Percentiles rank a stretch among this genome's conserved stretches.
These are phyloP conservation scores for Pholiota adiposa DNA, from an alignment of 1,284 basidiomycete genomes.

Conservation along the genomic window DNA sequence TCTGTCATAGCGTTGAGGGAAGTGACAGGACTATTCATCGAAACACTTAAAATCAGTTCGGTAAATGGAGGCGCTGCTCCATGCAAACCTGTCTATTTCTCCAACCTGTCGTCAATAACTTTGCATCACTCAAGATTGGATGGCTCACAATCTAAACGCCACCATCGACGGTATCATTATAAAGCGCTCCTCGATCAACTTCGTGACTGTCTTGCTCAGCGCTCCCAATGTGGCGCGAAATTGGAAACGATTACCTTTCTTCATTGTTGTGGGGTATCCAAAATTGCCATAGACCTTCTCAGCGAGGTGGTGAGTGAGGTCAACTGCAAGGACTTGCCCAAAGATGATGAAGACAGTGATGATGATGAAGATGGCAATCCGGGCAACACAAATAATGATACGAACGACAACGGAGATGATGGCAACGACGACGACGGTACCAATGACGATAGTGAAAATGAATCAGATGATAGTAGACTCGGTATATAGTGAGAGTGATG, in stretches of 20 bases:
- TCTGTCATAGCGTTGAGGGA: background rate
- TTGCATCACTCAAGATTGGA: background rate
- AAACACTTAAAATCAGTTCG: background rate
- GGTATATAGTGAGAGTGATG: no score
- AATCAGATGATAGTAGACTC: no score
- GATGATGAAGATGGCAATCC: no score
- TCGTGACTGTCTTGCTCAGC: background rate
- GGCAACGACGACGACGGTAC: no score
- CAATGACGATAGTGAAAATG: no score
- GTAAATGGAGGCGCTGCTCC: background rate
- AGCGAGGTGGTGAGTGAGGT: background rate
- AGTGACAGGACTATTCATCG: background rate
- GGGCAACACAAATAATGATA: no score
- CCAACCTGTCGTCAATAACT: background rate
- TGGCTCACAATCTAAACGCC: background rate
- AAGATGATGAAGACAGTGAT: no score
- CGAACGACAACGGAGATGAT: no score
- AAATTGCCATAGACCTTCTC: background rate
- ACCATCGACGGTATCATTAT: background rate
- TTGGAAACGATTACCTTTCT: background rate
- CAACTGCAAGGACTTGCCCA: background rate
- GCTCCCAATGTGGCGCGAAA: background rate
- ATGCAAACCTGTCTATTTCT: background rate
- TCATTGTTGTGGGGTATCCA: background rate
- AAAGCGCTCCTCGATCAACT: background rate